Evolutionary conservation across 192 early-diverging fungal genomes (phyloP).

Genomic region (Backusella macrospora): DNA sequence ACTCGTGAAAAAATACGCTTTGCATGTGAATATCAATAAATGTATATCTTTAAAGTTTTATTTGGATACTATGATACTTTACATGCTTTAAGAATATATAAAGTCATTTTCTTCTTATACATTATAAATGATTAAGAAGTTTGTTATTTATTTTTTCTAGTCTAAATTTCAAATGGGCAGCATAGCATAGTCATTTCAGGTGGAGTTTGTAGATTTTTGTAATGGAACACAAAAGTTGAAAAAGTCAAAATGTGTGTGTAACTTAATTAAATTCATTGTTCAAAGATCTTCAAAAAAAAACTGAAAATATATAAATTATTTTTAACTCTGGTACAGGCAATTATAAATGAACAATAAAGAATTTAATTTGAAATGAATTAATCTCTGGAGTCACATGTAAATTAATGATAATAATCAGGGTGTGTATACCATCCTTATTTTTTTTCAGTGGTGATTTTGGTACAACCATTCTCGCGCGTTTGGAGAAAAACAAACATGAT

Average conservation of each 20-base stretch:
- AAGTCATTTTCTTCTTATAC: not conserved
- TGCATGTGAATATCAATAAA: constrained; percentile 3
- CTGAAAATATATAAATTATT: not conserved
- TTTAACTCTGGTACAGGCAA: not conserved
- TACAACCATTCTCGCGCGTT: not conserved
- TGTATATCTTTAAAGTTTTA: not conserved
- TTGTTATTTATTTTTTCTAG: not conserved
- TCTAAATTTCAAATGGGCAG: not conserved
- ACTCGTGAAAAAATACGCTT: not conserved
- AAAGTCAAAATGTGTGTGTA: not conserved
- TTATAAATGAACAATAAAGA: not conserved
- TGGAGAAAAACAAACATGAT: constrained; percentile 2
- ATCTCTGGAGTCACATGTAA: not conserved
- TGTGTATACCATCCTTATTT: not conserved
- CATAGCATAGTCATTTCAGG: not conserved
- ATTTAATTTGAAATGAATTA: not conserved
- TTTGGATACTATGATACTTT: not conserved
- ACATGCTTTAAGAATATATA: not conserved
- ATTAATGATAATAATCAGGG: not conserved
- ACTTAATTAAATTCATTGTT: constrained; percentile 1
- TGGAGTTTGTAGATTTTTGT: not conserved
- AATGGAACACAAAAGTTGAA: not conserved
- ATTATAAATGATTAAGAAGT: not conserved
- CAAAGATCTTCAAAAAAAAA: not conserved
- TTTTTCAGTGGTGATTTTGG: not conserved